These are phyloP conservation scores for Aphanomyces invadans DNA, from an alignment of 352 stramenopile species.

Conservation along the genomic window DNA sequence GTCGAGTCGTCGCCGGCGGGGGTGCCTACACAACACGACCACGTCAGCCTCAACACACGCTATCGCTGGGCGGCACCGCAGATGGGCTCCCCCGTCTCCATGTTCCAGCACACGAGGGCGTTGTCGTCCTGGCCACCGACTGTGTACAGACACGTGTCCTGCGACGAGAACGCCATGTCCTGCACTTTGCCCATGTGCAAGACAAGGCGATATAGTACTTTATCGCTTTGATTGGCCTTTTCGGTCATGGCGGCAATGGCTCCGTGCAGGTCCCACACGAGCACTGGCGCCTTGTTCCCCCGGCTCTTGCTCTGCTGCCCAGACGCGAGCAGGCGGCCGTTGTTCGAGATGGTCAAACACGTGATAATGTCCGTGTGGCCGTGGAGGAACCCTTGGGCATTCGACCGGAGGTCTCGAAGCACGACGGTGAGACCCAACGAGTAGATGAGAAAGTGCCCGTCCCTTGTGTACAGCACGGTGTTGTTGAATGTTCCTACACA, in stretches of 20 bases:
- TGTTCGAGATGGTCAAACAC: slow-evolving; percentile 87
- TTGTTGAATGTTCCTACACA: slow-evolving; percentile 38
- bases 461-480: slow-evolving; percentile 71
- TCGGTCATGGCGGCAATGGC: slow-evolving; percentile 62
- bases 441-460: slow-evolving; percentile 79
- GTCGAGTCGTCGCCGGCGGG: slow-evolving; percentile 90
- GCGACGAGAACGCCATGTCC: slow-evolving; percentile 84
- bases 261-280: slow-evolving; percentile 90
- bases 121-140: slow-evolving; percentile 96
- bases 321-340: slow-evolving; percentile 81
- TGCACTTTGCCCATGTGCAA: slow-evolving; percentile 95
- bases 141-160: slow-evolving; percentile 86
- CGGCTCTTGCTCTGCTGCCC: slow-evolving; percentile 88
- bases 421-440: slow-evolving; percentile 80
- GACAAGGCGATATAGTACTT: slow-evolving; percentile 86
- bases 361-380: slow-evolving; percentile 90
- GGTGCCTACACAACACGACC: slow-evolving; percentile 43
- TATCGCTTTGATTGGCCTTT: slow-evolving; percentile 58
- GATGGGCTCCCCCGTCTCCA: slow-evolving; percentile 79
- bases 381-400: slow-evolving; percentile 85
- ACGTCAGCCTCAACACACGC: not conserved
- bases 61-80: slow-evolving; percentile 33
- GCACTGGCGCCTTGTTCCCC: slow-evolving; percentile 91
- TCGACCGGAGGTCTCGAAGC: slow-evolving; percentile 65
- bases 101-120: slow-evolving; percentile 94